These are phyloP conservation scores for Nemania sp. DNA, from an alignment of 2,329 filamentous ascomycete genomes.

Conservation along the genomic window DNA sequence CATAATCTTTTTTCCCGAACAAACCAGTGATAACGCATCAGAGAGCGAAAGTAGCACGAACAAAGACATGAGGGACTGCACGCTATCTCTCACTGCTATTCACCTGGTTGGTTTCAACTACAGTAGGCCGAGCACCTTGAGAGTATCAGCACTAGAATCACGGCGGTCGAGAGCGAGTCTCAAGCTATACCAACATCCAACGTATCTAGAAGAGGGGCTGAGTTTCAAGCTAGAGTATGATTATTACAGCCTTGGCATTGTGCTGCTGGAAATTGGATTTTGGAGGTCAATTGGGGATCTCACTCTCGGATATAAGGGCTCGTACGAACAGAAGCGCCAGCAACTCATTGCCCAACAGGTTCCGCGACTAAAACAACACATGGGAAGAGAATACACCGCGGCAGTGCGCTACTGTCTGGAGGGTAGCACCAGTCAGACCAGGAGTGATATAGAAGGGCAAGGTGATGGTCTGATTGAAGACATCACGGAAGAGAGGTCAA, in stretches of 20 bases:
- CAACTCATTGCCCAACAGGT: neutral
- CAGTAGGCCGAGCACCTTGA: conserved; percentile 5
- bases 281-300: conserved; percentile 1
- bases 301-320: neutral
- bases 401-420: conserved; percentile 6
- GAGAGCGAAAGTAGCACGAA: neutral
- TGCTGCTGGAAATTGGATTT: conserved; percentile 7
- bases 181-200: conserved; percentile 4
- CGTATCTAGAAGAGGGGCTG: neutral
- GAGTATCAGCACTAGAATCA: neutral
- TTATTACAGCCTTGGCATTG: conserved; percentile 9
- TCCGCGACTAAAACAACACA: conserved; percentile 4
- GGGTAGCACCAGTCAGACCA: too few relatives aligned
- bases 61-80: neutral
- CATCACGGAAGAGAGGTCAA: too few relatives aligned
- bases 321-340: conserved; percentile 1
- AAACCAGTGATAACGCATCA: neutral
- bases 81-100: neutral
- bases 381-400: conserved; percentile 6
- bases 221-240: conserved; percentile 7
- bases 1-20: conserved; percentile 9
- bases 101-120: conserved; percentile 13
- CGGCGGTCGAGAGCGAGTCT: neutral
- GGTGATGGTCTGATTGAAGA: too few relatives aligned
- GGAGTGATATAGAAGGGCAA: too few relatives aligned